Conservation (phyloP, 2,329 filamentous ascomycete genomes). For the Claviceps quebecensis region DNA sequence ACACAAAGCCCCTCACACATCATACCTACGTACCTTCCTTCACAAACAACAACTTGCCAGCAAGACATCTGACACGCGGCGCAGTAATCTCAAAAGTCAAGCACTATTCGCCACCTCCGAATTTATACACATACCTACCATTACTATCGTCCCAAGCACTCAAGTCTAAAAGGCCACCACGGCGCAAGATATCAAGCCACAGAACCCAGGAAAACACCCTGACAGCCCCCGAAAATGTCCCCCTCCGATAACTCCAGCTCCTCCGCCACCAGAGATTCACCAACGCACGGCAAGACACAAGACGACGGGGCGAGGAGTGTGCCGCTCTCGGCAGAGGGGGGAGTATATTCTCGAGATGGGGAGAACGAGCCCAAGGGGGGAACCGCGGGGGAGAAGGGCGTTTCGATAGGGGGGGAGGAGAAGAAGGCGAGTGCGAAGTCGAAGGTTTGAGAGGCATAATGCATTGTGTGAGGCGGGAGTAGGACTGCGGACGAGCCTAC, state of each 20-base stretch:
- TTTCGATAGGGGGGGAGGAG: not conserved
- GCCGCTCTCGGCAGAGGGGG: conserved; percentile 4
- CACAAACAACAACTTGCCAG: too few species aligned
- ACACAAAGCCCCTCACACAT: too few species aligned
- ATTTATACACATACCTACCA: too few species aligned
- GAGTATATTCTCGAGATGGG: conserved; percentile 2
- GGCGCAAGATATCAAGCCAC: too few species aligned
- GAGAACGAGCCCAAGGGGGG: conserved; percentile 4
- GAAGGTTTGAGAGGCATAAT: not conserved
- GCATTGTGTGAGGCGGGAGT: not conserved
- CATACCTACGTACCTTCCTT: too few species aligned
- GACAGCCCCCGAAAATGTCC: too few species aligned
- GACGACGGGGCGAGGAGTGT: not conserved
- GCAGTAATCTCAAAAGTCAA: too few species aligned
- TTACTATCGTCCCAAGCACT: too few species aligned
- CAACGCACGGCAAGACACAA: not conserved
- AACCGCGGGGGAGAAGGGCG: conserved; percentile 1
- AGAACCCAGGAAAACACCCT: too few species aligned
- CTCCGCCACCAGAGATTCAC: not conserved
- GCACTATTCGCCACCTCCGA: too few species aligned
- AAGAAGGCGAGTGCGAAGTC: not conserved
- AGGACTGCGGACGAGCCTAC: not conserved
- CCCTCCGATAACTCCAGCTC: not conserved
- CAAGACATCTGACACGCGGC: too few species aligned
- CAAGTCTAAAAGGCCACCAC: too few species aligned